These are phyloP conservation scores for Luzula sylvatica DNA, from an alignment of 176 grass and related monocot genomes.

Conservation along the genomic window DNA sequence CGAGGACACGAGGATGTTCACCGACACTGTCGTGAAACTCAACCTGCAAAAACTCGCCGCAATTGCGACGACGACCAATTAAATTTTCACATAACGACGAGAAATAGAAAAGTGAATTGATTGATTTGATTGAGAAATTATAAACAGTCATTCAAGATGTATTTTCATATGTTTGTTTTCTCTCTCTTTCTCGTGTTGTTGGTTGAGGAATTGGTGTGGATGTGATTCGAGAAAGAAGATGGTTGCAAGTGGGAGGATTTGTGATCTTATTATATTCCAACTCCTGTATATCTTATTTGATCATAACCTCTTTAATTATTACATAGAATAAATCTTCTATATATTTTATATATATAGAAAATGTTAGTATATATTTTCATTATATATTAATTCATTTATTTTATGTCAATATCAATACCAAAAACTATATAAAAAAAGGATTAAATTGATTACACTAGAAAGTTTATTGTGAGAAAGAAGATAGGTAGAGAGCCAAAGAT, in stretches of 20 bases:
- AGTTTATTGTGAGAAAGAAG: no score
- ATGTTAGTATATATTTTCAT: no score
- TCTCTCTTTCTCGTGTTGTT: not conserved
- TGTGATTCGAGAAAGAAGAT: conserved; percentile 23
- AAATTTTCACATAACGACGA: not conserved
- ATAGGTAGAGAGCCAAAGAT: no score
- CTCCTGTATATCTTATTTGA: conserved; percentile 33
- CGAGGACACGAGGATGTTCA: conserved; percentile 92
- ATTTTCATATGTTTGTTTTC: conserved; percentile 1
- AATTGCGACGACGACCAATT: conserved; percentile 28
- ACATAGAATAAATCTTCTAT: no score
- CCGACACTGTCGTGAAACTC: conserved; percentile 82
- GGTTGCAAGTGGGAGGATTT: conserved; percentile 30
- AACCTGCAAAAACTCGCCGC: conserved; percentile 86
- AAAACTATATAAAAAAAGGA: no score
- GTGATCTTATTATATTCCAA: not conserved
- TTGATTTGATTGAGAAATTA: not conserved
- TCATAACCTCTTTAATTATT: conserved; percentile 21
- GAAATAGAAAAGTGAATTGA: no score
- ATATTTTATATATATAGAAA: no score
- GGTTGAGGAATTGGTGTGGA: conserved; percentile 23
- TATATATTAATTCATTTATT: no score
- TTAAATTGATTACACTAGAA: no score
- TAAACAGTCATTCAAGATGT: not conserved
- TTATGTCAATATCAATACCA: no score